These are phyloP conservation scores for Hyphodiscus sp. DNA, from an alignment of 2,329 filamentous ascomycete species.

Conservation along the genomic window DNA sequence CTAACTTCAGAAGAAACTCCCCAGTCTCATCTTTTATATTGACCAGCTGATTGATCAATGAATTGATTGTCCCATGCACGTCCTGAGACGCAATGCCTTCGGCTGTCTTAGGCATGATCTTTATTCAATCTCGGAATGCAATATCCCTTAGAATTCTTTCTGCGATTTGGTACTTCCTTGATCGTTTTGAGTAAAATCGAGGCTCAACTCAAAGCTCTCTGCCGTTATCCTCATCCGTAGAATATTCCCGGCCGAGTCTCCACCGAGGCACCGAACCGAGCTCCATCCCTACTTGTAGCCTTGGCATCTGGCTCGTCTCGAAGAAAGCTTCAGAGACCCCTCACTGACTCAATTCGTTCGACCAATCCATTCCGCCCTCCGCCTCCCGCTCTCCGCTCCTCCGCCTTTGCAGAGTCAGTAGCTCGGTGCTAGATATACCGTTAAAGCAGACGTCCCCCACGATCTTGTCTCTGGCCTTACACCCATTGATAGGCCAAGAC, in stretches of 20 bases:
- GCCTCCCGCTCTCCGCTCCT: too few relatives aligned
- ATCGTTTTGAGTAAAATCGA: background rate
- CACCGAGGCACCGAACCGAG: constrained; percentile 1
- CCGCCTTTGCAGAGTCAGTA: background rate
- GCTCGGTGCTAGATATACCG: background rate
- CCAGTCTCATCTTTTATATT: constrained; percentile 72
- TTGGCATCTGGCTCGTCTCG: background rate
- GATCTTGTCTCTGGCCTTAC: background rate
- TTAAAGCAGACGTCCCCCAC: background rate
- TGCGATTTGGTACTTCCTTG: background rate
- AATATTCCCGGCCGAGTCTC: constrained; percentile 2
- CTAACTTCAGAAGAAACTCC: constrained; percentile 63
- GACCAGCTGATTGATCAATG: constrained; percentile 66
- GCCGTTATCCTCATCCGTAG: constrained; percentile 4
- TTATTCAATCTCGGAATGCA: background rate
- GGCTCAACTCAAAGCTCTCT: background rate
- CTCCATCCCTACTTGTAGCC: constrained; percentile 1
- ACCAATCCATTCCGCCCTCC: background rate
- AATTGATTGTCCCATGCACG: constrained; percentile 48
- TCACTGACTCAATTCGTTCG: too few relatives aligned
- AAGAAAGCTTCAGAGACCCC: background rate
- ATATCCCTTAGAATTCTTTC: background rate
- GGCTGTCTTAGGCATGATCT: constrained; percentile 5
- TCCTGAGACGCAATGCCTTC: constrained; percentile 41
- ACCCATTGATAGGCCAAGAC: background rate